Evolutionary conservation across 805 yeast species (phyloP).

Genomic region (Barnettozyma pratensis): DNA sequence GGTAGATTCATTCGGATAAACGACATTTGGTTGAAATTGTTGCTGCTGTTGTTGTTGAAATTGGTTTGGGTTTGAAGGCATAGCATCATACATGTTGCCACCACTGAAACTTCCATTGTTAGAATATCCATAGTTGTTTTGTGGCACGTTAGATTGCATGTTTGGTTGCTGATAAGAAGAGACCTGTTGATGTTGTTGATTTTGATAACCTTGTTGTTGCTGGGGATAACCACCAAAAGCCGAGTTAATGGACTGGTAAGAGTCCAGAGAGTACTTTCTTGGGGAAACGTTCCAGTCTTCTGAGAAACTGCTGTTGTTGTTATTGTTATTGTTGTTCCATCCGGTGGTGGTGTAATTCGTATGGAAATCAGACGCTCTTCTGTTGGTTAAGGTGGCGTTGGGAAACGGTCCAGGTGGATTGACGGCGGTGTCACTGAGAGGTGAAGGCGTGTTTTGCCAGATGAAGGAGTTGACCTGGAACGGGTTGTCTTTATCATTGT

Average conservation of each 20-base stretch:
- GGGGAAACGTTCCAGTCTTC: constrained; percentile 7
- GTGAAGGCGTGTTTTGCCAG: constrained; percentile 9
- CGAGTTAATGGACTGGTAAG: background rate
- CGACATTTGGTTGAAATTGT: background rate
- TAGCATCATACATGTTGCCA: background rate
- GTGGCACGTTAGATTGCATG: background rate
- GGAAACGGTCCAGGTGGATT: background rate
- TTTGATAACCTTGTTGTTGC: background rate
- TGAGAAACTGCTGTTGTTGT: constrained; percentile 3
- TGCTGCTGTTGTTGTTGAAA: background rate
- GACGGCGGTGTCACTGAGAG: background rate
- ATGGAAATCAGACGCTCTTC: constrained; percentile 7
- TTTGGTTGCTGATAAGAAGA: constrained; percentile 1
- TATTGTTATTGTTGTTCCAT: constrained; percentile 2
- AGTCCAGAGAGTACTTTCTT: constrained; percentile 17
- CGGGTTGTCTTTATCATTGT: constrained; percentile 7
- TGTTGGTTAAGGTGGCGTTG: background rate
- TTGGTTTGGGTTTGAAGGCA: background rate
- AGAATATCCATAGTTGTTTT: background rate
- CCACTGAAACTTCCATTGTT: background rate
- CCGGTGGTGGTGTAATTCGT: constrained; percentile 7
- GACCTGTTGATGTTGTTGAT: too few species aligned
- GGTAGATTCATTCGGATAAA: constrained; percentile 15
- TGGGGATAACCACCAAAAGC: background rate
- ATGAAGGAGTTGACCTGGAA: constrained; percentile 14